Conservation (phyloP, 2,329 filamentous ascomycete genomes). For the Dactylellina sp. region DNA sequence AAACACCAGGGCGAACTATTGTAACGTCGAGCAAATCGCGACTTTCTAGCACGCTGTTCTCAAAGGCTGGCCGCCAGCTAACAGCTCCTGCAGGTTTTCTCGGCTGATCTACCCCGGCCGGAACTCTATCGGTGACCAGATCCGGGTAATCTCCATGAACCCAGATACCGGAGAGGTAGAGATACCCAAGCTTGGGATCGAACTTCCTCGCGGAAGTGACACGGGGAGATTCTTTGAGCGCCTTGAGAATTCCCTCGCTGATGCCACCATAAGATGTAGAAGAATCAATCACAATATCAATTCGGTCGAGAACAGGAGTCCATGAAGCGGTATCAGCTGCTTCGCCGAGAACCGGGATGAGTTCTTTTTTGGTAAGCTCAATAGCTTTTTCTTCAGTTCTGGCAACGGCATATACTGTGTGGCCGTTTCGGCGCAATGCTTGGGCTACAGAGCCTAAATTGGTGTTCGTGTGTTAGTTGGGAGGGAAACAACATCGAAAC, state of each 20-base stretch:
- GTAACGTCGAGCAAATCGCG: conserved; percentile 62
- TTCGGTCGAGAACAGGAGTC: conserved; percentile 59
- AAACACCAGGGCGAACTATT: conserved; percentile 62
- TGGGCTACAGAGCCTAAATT: conserved; percentile 34
- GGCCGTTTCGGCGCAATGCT: conserved; percentile 60
- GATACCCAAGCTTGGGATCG: conserved; percentile 63
- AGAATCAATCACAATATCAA: conserved; percentile 63
- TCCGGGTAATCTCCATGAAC: conserved; percentile 62
- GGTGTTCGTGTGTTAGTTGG: conserved; percentile 1
- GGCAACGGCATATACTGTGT: conserved; percentile 63
- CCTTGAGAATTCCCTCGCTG: conserved; percentile 56
- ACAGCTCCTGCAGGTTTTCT: conserved; percentile 59
- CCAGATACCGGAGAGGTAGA: conserved; percentile 64
- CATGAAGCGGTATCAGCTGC: conserved; percentile 58
- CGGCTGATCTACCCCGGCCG: conserved; percentile 59
- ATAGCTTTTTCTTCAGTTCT: conserved; percentile 62
- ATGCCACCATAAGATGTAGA: conserved; percentile 60
- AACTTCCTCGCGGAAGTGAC: conserved; percentile 53
- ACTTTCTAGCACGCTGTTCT: conserved; percentile 62
- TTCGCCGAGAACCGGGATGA: conserved; percentile 62
- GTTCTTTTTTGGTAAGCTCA: conserved; percentile 61
- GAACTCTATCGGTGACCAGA: conserved; percentile 61
- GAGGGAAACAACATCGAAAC: conserved; percentile 51
- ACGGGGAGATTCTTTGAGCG: conserved; percentile 57
- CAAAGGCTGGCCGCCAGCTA: conserved; percentile 62